These are phyloP conservation scores for Lagenidium giganteum DNA, from an alignment of 352 stramenopile species.

Conservation along the genomic window DNA sequence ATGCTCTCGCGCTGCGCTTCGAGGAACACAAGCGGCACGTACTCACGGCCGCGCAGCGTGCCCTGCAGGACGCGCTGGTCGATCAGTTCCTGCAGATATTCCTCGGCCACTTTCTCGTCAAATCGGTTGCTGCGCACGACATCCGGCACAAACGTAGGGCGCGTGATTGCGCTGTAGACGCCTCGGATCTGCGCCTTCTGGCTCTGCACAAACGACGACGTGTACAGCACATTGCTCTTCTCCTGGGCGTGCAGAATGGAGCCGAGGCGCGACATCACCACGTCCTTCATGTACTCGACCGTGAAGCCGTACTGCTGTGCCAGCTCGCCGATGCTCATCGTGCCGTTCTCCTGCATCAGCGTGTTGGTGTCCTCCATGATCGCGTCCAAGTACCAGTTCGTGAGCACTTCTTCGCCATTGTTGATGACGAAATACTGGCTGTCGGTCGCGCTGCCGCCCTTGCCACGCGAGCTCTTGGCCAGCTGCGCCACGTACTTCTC, in stretches of 20 bases:
- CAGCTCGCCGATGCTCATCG: slow-evolving; percentile 57
- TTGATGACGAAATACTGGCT: slow-evolving; percentile 60
- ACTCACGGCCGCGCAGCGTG: slow-evolving; percentile 60
- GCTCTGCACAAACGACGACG: slow-evolving; percentile 58
- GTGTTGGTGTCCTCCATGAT: slow-evolving; percentile 83
- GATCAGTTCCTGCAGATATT: slow-evolving; percentile 55
- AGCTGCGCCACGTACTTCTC: slow-evolving; percentile 54
- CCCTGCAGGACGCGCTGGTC: slow-evolving; percentile 49
- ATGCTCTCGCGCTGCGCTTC: slow-evolving; percentile 65
- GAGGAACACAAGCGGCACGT: slow-evolving; percentile 76
- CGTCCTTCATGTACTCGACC: slow-evolving; percentile 80
- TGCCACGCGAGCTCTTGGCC: slow-evolving; percentile 21
- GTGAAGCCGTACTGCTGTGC: slow-evolving; percentile 78
- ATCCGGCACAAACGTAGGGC: slow-evolving; percentile 68
- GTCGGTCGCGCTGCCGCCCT: slow-evolving; percentile 13
- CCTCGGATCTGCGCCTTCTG: slow-evolving; percentile 65
- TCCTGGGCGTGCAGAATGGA: slow-evolving; percentile 59
- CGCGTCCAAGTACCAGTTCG: slow-evolving; percentile 74
- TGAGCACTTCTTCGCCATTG: slow-evolving; percentile 73
- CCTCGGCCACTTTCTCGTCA: slow-evolving; percentile 59
- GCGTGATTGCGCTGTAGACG: slow-evolving; percentile 54
- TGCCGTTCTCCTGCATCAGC: slow-evolving; percentile 67
- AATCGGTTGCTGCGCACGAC: slow-evolving; percentile 47
- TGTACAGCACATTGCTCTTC: slow-evolving; percentile 69
- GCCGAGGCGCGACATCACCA: slow-evolving; percentile 55